phyloP scores from a whole-genome alignment of 1,139 yeast species.

The Nakaseomyces kungkrabaensis region DNA sequence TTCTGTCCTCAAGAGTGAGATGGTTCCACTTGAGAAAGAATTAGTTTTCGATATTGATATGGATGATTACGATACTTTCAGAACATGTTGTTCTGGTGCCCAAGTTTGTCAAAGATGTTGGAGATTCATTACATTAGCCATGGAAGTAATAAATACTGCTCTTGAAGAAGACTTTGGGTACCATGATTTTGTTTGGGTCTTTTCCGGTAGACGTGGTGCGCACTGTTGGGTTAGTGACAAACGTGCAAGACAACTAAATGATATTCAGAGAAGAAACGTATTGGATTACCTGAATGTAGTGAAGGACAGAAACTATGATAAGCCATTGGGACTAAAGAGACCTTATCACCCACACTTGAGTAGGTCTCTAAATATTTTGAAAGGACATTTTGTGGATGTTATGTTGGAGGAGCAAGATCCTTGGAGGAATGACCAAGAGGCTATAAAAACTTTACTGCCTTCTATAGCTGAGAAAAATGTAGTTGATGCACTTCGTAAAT shows the following conservation, averaged over 20 bases:
- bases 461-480: constrained; percentile 53
- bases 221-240: constrained; percentile 97
- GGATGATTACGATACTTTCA: constrained; percentile 87
- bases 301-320: constrained; percentile 39
- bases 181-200: constrained; percentile 82
- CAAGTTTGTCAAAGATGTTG: constrained; percentile 84
- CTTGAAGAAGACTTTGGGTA: constrained; percentile 85
- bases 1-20: constrained; percentile 63
- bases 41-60: constrained; percentile 94
- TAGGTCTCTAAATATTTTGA: constrained; percentile 62
- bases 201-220: constrained; percentile 98
- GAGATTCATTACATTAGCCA: constrained; percentile 86
- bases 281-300: constrained; percentile 77
- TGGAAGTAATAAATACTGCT: constrained; percentile 61
- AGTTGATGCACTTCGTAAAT: constrained; percentile 43
- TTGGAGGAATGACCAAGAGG: constrained; percentile 46
- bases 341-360: constrained; percentile 87
- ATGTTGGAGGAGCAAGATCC: constrained; percentile 81
- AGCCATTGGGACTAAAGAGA: constrained; percentile 47
- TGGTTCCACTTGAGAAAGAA: constrained; percentile 78
- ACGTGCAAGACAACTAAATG: constrained; percentile 67
- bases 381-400: constrained; percentile 50
- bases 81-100: constrained; percentile 89
- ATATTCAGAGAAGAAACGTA: constrained; percentile 61
- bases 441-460: constrained; percentile 44